These are phyloP conservation scores for Hordeum vulgare DNA, from an alignment of 176 grass and related monocot species.

Conservation along the genomic window DNA sequence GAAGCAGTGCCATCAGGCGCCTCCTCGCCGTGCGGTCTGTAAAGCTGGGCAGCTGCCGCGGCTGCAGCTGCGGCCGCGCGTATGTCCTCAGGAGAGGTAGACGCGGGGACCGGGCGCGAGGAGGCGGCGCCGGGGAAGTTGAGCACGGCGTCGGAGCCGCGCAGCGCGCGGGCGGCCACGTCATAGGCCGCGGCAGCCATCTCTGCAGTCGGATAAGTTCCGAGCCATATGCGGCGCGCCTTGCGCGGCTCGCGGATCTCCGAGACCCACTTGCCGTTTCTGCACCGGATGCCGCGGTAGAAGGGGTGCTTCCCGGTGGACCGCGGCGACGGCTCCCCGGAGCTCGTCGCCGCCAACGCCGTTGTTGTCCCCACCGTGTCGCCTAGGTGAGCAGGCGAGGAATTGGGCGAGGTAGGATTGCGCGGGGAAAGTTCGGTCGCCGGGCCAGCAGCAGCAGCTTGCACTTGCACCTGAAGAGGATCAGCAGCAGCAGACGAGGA, in stretches of 20 bases:
- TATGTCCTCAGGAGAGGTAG: constrained; percentile 61
- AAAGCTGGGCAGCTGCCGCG: constrained; percentile 29
- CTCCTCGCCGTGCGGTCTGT: not conserved
- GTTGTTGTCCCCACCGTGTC: not conserved
- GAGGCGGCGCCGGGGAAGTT: constrained; percentile 62
- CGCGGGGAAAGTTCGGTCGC: not conserved
- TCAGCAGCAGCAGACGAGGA: not conserved
- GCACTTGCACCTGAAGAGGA: not conserved
- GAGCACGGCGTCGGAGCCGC: constrained; percentile 68
- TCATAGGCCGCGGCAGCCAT: constrained; percentile 93
- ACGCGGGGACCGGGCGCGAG: constrained; percentile 37
- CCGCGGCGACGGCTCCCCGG: constrained; percentile 51
- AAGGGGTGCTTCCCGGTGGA: constrained; percentile 47
- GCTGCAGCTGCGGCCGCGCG: constrained; percentile 53
- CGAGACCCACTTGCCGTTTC: constrained; percentile 97
- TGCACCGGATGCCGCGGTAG: constrained; percentile 82
- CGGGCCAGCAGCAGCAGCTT: not conserved
- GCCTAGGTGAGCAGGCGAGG: not conserved
- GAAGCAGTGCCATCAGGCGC: not conserved
- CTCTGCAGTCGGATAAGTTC: constrained; percentile 77
- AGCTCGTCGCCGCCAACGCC: constrained; percentile 14
- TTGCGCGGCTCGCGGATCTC: constrained; percentile 96
- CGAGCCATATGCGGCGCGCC: constrained; percentile 87
- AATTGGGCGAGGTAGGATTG: constrained; percentile 19
- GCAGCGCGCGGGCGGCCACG: constrained; percentile 68